phyloP scores from a whole-genome alignment of 768 basidiomycete species.

The Suillus placidus region DNA sequence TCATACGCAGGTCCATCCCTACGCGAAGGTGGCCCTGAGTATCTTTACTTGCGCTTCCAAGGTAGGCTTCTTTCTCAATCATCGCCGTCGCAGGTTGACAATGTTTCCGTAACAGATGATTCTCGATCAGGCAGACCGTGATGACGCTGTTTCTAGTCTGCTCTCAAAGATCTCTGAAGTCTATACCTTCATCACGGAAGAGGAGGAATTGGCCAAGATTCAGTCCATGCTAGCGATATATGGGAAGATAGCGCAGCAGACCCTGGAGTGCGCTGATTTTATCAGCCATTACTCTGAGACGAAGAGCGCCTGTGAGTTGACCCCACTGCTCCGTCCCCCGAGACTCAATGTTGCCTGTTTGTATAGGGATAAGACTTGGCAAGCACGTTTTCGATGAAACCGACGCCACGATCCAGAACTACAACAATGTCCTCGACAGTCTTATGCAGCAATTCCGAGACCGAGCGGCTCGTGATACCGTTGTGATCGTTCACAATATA shows the following conservation, averaged over 20 bases:
- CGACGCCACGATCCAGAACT: neutral
- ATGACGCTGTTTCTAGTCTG: neutral
- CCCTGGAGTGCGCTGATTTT: slow-evolving; percentile 30
- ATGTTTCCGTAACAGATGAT: neutral
- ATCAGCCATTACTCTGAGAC: slow-evolving; percentile 29
- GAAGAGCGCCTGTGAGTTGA: slow-evolving; percentile 23
- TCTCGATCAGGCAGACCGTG: neutral
- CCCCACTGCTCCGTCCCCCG: accelerated
- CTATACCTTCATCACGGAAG: slow-evolving; percentile 6
- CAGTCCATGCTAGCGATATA: neutral
- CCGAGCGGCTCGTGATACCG: neutral
- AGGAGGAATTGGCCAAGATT: neutral
- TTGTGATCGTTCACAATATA: neutral
- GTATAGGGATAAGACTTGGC: neutral
- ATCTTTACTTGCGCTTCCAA: neutral
- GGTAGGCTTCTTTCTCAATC: neutral
- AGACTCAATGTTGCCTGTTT: neutral
- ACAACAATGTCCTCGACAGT: slow-evolving; percentile 2
- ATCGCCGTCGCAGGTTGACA: accelerated
- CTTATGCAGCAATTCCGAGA: slow-evolving; percentile 11
- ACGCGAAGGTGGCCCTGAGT: neutral
- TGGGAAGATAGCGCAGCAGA: slow-evolving; percentile 17
- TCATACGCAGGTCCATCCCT: neutral
- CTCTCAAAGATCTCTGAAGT: neutral
- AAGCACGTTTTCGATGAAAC: slow-evolving; percentile 2